These are phyloP conservation scores for Starmerella lactis-condensi DNA, from an alignment of 805 yeast species.

Conservation along the genomic window DNA sequence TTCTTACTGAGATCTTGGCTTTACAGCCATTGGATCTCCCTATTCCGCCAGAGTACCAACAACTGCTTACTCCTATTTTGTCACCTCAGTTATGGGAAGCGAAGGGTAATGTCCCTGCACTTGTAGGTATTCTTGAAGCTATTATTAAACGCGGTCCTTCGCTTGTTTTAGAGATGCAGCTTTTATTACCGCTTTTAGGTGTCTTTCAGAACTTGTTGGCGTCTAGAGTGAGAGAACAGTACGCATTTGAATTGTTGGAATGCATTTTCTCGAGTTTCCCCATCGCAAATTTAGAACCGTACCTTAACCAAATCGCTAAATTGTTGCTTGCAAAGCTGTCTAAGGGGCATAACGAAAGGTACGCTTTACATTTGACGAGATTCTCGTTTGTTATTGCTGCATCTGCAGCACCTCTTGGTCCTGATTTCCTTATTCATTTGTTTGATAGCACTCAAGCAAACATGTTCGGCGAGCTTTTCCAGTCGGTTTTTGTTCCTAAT, in stretches of 20 bases:
- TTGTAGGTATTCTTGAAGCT: conserved; percentile 58
- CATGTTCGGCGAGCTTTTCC: conserved; percentile 22
- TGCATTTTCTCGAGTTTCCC: conserved; percentile 44
- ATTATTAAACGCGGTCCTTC: conserved; percentile 33
- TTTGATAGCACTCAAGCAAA: conserved; percentile 20
- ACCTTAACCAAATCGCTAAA: conserved; percentile 52
- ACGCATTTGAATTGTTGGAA: conserved; percentile 74
- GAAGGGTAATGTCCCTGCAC: conserved; percentile 83
- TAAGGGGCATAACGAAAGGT: conserved; percentile 43
- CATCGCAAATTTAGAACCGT: conserved; percentile 31
- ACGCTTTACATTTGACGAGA: conserved; percentile 46
- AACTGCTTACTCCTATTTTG: conserved; percentile 59
- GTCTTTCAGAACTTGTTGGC: conserved; percentile 89
- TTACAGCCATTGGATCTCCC: conserved; percentile 23
- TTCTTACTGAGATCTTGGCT: conserved; percentile 64
- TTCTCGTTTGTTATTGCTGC: conserved; percentile 42
- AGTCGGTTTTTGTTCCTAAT: conserved; percentile 21
- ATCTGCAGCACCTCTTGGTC: conserved; percentile 24
- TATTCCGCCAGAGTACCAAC: conserved; percentile 47
- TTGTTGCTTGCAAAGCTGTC: conserved; percentile 66
- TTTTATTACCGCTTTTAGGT: conserved; percentile 65
- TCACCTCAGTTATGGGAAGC: conserved; percentile 90
- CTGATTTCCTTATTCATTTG: conserved; percentile 39
- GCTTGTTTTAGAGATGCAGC: conserved; percentile 27
- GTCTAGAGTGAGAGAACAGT: conserved; percentile 58